These are phyloP conservation scores for Saccharomycopsis malanga DNA, from an alignment of 805 yeast genomes.

Conservation along the genomic window DNA sequence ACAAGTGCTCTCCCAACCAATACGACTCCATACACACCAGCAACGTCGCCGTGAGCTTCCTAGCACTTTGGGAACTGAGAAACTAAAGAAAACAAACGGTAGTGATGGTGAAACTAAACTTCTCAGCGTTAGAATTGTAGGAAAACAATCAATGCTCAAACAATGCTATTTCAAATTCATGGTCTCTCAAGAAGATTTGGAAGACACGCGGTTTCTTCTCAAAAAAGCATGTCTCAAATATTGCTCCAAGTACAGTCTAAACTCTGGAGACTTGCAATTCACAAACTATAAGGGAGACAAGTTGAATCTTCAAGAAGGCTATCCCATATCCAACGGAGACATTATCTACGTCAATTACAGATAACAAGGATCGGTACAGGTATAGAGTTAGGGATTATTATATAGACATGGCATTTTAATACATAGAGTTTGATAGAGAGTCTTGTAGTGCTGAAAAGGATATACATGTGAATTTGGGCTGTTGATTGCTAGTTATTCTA, in stretches of 20 bases:
- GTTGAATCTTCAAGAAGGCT: not conserved
- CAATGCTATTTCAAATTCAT: slow-evolving; percentile 19
- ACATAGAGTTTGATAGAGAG: too few relatives aligned
- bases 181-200: slow-evolving; percentile 1
- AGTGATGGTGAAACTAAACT: not conserved
- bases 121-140: slow-evolving; percentile 16
- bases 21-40: not conserved
- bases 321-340: slow-evolving; percentile 13
- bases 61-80: not conserved
- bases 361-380: too few relatives aligned
- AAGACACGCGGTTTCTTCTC: slow-evolving; percentile 8
- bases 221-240: slow-evolving; percentile 14
- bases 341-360: slow-evolving; percentile 15
- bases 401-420: too few relatives aligned
- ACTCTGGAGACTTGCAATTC: slow-evolving; percentile 5
- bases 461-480: too few relatives aligned
- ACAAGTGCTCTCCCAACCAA: not conserved
- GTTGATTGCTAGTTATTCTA: too few relatives aligned
- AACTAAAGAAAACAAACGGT: not conserved
- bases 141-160: slow-evolving; percentile 13
- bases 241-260: slow-evolving; percentile 10
- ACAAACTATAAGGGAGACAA: slow-evolving; percentile 16
- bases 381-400: too few relatives aligned
- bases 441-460: too few relatives aligned
- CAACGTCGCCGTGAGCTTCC: too few relatives aligned